Percentiles rank a stretch among this genome's conserved stretches.
These are phyloP conservation scores for Saccharomyces jurei DNA, from an alignment of 805 yeast genomes.

Conservation along the genomic window DNA sequence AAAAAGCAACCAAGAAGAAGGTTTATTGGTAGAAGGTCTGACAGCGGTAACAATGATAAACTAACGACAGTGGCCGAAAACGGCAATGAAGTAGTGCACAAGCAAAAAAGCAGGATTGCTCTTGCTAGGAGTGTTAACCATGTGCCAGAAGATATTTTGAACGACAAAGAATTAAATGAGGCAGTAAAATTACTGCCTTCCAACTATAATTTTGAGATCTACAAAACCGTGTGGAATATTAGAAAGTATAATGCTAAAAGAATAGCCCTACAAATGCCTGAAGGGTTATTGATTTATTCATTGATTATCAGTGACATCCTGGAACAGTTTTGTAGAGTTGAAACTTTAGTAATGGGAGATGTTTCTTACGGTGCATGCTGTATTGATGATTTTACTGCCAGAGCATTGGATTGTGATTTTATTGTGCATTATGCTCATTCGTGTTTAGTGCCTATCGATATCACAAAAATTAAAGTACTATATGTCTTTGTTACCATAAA, in stretches of 20 bases:
- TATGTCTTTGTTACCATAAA: conserved; percentile 91
- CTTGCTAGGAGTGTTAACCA: conserved; percentile 68
- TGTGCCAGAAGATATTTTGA: conserved; percentile 76
- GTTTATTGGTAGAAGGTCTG: conserved; percentile 51
- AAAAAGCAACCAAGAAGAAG: conserved; percentile 38
- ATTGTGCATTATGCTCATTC: conserved; percentile 96
- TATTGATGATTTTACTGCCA: conserved; percentile 91
- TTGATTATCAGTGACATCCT: conserved; percentile 84
- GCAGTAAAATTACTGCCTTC: conserved; percentile 78
- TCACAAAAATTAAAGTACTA: conserved; percentile 83
- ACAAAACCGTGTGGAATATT: conserved; percentile 92
- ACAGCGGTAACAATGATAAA: conserved; percentile 17
- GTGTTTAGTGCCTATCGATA: conserved; percentile 90
- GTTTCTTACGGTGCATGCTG: conserved; percentile 98
- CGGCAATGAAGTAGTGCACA: conserved; percentile 20
- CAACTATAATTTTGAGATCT: conserved; percentile 92
- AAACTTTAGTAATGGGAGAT: conserved; percentile 94
- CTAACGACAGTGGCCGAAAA: conserved; percentile 17
- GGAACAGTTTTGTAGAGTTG: conserved; percentile 83
- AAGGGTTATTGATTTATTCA: conserved; percentile 83
- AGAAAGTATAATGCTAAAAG: conserved; percentile 63
- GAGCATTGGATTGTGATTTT: conserved; percentile 87
- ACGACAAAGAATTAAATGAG: conserved; percentile 73
- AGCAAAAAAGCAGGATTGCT: conserved; percentile 26
- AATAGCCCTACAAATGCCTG: conserved; percentile 96